These are phyloP conservation scores for Pichia sp. DNA, from an alignment of 1,139 yeast species.

Conservation along the genomic window DNA sequence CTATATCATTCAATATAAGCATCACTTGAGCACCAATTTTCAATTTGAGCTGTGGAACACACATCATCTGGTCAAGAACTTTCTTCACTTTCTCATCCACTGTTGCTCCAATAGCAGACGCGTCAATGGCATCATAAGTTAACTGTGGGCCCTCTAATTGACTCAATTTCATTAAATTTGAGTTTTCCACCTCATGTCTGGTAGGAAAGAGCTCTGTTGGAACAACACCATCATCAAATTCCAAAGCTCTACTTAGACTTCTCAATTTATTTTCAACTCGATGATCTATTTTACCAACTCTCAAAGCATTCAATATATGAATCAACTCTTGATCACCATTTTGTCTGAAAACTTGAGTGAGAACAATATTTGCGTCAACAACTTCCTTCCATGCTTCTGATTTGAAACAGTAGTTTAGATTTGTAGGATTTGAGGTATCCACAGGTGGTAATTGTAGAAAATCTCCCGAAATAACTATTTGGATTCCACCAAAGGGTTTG, in stretches of 20 bases:
- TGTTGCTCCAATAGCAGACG: conserved; percentile 20
- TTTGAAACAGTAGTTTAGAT: conserved; percentile 46
- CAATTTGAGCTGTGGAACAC: conserved; percentile 55
- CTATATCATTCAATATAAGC: conserved; percentile 68
- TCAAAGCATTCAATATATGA: conserved; percentile 64
- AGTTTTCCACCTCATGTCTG: conserved; percentile 62
- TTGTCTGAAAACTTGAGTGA: conserved; percentile 66
- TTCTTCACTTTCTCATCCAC: conserved; percentile 12
- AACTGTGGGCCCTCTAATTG: conserved; percentile 34
- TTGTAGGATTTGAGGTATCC: conserved; percentile 25
- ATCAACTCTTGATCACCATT: conserved; percentile 60
- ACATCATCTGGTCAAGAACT: conserved; percentile 46
- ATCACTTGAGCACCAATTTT: conserved; percentile 89
- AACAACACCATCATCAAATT: conserved; percentile 63
- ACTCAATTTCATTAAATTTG: conserved; percentile 52
- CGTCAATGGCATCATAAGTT: conserved; percentile 45
- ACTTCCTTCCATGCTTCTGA: conserved; percentile 48
- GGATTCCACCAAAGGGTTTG: conserved; percentile 75
- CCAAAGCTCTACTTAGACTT: conserved; percentile 44
- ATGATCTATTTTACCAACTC: conserved; percentile 54
- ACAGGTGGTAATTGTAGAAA: conserved; percentile 87
- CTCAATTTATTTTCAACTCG: conserved; percentile 40
- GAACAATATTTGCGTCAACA: conserved; percentile 47
- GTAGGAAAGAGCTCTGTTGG: conserved; percentile 80
- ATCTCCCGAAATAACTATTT: conserved; percentile 72